Evolutionary conservation across 2,329 filamentous ascomycete species (phyloP), one percentile per base, ranked within the genome.

Genomic region (Didymella keratinophila): DNA sequence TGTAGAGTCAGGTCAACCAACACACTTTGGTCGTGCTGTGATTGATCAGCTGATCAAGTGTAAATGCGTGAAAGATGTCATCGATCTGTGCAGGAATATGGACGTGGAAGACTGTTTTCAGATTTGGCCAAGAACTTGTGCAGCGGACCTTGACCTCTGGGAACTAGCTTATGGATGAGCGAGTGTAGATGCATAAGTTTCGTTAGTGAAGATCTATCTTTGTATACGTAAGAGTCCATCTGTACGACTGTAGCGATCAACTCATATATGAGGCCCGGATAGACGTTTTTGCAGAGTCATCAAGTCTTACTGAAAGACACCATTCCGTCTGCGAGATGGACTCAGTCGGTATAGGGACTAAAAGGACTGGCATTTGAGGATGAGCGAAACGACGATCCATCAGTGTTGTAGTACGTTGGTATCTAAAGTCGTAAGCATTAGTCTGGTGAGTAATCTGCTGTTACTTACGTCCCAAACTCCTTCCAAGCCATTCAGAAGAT

Each of bases 311-410:
- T 36, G 14, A 7, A 6, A n/a, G 14, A 6, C 32, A 36, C 14
- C 9, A 2, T 36, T n/a, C 1, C 16, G 7, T 8, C 10, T 36
- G 5, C 14, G 32, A 36, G 7, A 36, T 20, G n/a, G 14, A 10
- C 4, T 57, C 36, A 58, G 27, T 58, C 55, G 10, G 55, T 58
- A 12, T 58, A 58, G 2, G 55, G 55, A 18, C 55, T 58, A 30
- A 58, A 58, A 6, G 55, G 44, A 16, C 55, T 58, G 4, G 48
- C 43, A 11, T 20, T 37, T 3, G 44, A 28, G 16, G 43, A 20
- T 16, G 49, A 23, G 14, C 55, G 43, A 4, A 42, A 52, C 11
- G 49, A 49, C 18, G 55, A 58, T 5, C 37, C 44, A 25, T 52
- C 49, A n/a, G 43, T 52, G 14, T 49, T 52, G 37, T 44, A 48